Evolutionary conservation across 164 flowering plant genomes (phyloP), one percentile per base, ranked within the genome.

Genomic region (Protea cynaroides): DNA sequence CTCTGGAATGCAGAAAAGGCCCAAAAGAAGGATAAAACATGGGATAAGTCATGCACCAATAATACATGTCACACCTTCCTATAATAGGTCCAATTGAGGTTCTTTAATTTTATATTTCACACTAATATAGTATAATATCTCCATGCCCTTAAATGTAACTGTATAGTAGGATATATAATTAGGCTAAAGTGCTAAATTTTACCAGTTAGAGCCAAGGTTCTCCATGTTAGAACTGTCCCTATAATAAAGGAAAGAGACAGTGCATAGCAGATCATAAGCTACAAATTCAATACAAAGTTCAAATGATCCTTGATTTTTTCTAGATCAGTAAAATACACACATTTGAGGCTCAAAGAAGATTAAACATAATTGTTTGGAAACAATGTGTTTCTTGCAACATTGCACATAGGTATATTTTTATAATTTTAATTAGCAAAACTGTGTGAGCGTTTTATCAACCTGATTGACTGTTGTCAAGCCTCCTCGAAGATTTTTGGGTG

Each of bases 401-500:
- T n/a, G n/a, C 40, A 37, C 9, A 9, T 9, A 88, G n/a, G n/a
- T n/a, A n/a, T n/a, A n/a, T n/a, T n/a, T n/a, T n/a, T n/a, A n/a
- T n/a, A n/a, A n/a, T n/a, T n/a, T n/a, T n/a, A n/a, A n/a, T n/a
- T n/a, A n/a, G n/a, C n/a, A n/a, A n/a, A n/a, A n/a, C n/a, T n/a
- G n/a, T n/a, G n/a, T n/a, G n/a, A n/a, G n/a, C n/a, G n/a, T n/a
- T n/a, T n/a, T n/a, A n/a, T n/a, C n/a, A n/a, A n/a, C n/a, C n/a
- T n/a, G n/a, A n/a, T n/a, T n/a, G n/a, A n/a, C n/a, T n/a, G n/a
- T n/a, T n/a, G n/a, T n/a, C n/a, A n/a, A n/a, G n/a, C n/a, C n/a
- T n/a, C n/a, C n/a, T n/a, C n/a, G n/a, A n/a, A n/a, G 83, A 65
- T 83, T 70, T 71, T 84, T 89, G 10, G 98, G 98, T 55, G 97